phyloP scores from a whole-genome alignment of 441 rosid species.

The Geranium incanum region DNA sequence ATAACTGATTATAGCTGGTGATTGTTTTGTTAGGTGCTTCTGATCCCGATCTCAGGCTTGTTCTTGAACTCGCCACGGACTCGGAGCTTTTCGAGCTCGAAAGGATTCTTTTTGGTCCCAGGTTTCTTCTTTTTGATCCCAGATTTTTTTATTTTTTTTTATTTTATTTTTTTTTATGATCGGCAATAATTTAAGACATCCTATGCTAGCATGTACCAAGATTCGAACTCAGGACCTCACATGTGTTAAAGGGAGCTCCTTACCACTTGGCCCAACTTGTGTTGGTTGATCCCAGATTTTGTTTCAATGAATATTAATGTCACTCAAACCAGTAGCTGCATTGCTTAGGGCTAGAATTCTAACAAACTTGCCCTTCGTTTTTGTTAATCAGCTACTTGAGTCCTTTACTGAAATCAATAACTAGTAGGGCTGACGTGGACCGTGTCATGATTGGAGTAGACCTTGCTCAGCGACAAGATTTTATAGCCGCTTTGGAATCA shows the following conservation, averaged over 20 bases:
- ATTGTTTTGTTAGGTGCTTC: constrained; percentile 28
- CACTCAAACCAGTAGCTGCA: not conserved
- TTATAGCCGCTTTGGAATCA: constrained; percentile 64
- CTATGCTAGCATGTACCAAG: no score
- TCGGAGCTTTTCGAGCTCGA: constrained; percentile 73
- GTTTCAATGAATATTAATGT: not conserved
- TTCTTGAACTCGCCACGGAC: constrained; percentile 79
- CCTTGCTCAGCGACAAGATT: constrained; percentile 55
- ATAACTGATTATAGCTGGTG: not conserved
- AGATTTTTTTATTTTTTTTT: no score
- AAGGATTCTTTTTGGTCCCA: constrained; percentile 76
- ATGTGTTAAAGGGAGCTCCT: no score
- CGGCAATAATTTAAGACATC: no score
- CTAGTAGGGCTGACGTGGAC: constrained; percentile 47
- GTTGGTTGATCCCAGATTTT: not conserved
- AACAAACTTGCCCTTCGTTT: constrained; percentile 7
- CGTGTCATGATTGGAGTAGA: constrained; percentile 52
- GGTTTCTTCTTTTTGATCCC: constrained; percentile 31
- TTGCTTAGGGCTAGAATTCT: not conserved
- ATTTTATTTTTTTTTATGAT: no score
- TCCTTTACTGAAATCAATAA: constrained; percentile 65
- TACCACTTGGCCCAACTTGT: no score
- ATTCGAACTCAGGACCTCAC: no score
- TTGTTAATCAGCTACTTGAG: constrained; percentile 63
- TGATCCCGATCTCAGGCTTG: constrained; percentile 79